phyloP scores from a whole-genome alignment of 805 yeast genomes.

The Candida sithepensis region DNA sequence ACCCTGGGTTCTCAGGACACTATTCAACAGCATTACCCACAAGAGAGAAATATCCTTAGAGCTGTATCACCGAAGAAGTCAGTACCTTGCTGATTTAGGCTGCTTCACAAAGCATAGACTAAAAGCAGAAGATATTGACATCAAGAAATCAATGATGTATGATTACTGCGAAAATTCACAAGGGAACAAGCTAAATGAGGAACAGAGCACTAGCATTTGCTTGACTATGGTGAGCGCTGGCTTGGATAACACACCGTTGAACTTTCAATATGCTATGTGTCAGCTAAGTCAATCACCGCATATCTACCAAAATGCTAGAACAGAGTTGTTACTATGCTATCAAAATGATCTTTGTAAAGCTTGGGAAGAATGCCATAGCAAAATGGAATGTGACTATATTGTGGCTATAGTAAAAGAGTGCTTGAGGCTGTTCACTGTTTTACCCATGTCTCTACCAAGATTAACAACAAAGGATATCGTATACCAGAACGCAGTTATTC shows the following conservation, averaged over 20 bases:
- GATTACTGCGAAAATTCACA: constrained; percentile 19
- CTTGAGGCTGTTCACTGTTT: constrained; percentile 56
- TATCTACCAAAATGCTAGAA: constrained; percentile 43
- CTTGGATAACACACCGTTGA: constrained; percentile 65
- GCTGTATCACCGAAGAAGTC: constrained; percentile 42
- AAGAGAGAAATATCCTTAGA: constrained; percentile 20
- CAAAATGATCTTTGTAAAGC: constrained; percentile 23
- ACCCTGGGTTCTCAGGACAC: constrained; percentile 37
- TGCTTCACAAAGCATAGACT: constrained; percentile 25
- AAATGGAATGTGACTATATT: constrained; percentile 43
- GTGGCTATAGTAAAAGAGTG: constrained; percentile 62
- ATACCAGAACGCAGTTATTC: constrained; percentile 42
- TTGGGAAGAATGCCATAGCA: constrained; percentile 21
- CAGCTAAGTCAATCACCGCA: constrained; percentile 44
- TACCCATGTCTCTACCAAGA: constrained; percentile 67
- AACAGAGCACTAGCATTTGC: constrained; percentile 57
- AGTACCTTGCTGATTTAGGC: constrained; percentile 42
- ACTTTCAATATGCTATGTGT: constrained; percentile 57
- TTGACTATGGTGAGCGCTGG: constrained; percentile 80
- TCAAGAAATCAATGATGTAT: constrained; percentile 25
- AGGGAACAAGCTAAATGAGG: constrained; percentile 21
- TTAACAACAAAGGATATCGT: constrained; percentile 49
- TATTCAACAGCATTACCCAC: constrained; percentile 13
- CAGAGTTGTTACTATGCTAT: constrained; percentile 35
- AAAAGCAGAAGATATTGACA: constrained; percentile 3